A percentile compares a stretch with the other conserved stretches of the same genome.
Conservation (phyloP, 2,329 filamentous ascomycete genomes). For the Basipetospora chlamydospora region DNA sequence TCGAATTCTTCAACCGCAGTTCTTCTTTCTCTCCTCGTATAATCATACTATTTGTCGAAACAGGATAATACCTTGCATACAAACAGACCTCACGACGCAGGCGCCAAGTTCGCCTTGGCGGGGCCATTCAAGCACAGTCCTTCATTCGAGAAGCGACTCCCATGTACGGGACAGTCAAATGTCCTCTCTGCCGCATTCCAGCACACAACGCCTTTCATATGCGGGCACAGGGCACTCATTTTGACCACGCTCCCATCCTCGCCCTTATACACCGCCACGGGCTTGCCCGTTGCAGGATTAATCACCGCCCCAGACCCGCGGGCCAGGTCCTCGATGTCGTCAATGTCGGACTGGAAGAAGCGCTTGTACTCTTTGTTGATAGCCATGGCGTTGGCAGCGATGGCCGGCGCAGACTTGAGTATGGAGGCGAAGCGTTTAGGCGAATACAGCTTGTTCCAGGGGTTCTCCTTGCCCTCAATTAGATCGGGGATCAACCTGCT, state of each 20-base stretch:
- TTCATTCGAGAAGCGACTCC: conserved; percentile 17
- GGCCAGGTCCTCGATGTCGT: conserved; percentile 39
- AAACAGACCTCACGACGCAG: not conserved
- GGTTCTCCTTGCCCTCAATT: conserved; percentile 32
- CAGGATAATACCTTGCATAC: too few relatives aligned
- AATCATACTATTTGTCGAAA: too few relatives aligned
- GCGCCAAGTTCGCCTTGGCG: conserved; percentile 15
- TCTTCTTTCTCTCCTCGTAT: too few relatives aligned
- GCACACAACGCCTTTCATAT: conserved; percentile 39
- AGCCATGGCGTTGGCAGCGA: conserved; percentile 36
- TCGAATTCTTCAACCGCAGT: too few relatives aligned
- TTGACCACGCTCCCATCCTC: conserved; percentile 32
- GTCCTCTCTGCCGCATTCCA: conserved; percentile 40
- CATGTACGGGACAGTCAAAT: conserved; percentile 38
- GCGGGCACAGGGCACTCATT: conserved; percentile 40
- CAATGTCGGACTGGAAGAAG: conserved; percentile 35
- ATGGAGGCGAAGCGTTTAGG: conserved; percentile 31
- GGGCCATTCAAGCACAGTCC: conserved; percentile 20
- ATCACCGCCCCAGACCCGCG: conserved; percentile 35
- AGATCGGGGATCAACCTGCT: conserved; percentile 37
- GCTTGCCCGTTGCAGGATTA: conserved; percentile 29
- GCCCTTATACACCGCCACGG: conserved; percentile 41
- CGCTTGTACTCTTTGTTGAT: conserved; percentile 43
- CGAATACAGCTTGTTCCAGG: conserved; percentile 34
- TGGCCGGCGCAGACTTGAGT: conserved; percentile 25